Base-by-base conservation (phyloP, 169 alveolate species). In the Theileria sp. region DNA sequence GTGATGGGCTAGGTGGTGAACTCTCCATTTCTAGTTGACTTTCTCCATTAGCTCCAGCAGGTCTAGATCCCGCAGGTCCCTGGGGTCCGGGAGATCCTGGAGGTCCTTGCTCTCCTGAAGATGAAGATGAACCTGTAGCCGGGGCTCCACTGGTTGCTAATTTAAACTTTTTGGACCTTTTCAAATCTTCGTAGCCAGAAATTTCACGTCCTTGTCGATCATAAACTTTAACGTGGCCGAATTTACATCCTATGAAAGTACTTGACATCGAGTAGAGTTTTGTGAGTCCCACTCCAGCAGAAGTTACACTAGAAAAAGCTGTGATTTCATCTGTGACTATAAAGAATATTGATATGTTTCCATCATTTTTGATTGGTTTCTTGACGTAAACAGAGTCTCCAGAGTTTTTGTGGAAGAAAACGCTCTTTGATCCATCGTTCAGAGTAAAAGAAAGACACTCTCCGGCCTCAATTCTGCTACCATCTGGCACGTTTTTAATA, bases 321-420 rank as follows among this genome's bases (percentile, higher is more conserved):
- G 67, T 68, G 51, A 82, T 32, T 54, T 82, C 86, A 15, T 77
- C 61, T 8, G 50, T 60, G 30, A 56, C 75, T 17, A 82, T 70
- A 54, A 75, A 76, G 38, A 50, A 56, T n/a, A 82, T 17, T 10
- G 64, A 75, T 1, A 82, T 50, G 49, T 75, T 75, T 7, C 61
- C 62, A 17, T 23, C 54, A 50, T 75, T 76, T 26, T 30, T 67
- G 51, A 82, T 75, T 26, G 62, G 51, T 15, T 50, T 30, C 49
- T 61, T 64, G 28, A 82, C 81, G 51, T 61, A 71, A 25, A 82
- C 65, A 13, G 86, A 66, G 76, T 82, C 88, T 60, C 88, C 88
- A 66, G 82, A 60, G 81, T 82, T 82, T 66, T 72, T 19, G 67
- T 82, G 88, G 86, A 67, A 82, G 32, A 82, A 82, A 56, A 34